Evolutionary conservation across 2,329 filamentous ascomycete species (phyloP), one percentile per base, ranked within the genome.

Genomic region (Fusarium dimerum): DNA sequence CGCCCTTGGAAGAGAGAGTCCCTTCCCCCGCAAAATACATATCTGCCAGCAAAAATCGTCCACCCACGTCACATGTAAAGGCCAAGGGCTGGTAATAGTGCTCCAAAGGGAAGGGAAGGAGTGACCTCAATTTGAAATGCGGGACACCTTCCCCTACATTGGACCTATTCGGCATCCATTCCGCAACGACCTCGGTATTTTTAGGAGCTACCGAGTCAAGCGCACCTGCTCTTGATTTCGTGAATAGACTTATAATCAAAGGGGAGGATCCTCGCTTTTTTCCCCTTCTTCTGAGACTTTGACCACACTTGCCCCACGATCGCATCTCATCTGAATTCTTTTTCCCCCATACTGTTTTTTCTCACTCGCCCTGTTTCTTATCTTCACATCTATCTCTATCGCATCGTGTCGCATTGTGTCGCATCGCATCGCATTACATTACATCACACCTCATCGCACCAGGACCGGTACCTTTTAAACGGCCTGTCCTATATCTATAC

Each of bases 91-190:
- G 20, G 20, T 7, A 26, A 26, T 26, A 26, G 20, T 26, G 20
- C 20, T 26, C 20, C 20, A 26, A 26, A 26, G 20, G 20, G 20
- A 29, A 8, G 13, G 43, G 47, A 46, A 47, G 17, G 38, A 41
- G 48, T 66, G 63, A 65, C 62, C 54, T 66, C 64, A 65, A 63
- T 59, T 51, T 61, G 55, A 61, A 56, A 57, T 59, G 58, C 55
- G 60, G 57, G 62, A 59, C 54, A 51, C 48, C 51, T 47, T 41
- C 57, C 54, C 40, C 18, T 17, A 15, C 40, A 9, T 20, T 16
- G 8, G 52, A 42, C 48, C 53, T 45, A 45, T 46, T 62, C 60
- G 59, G 60, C 55, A 58, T 56, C 46, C 44, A 34, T 29, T 47
- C 48, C 53, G n/a, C 32, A 15, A 11, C 51, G 59, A 61, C 59